A percentile compares a stretch with the other conserved stretches of the same genome.
Evolutionary conservation across 2,329 filamentous ascomycete genomes (phyloP).

Genomic region (Alternaria angustiovoidea): DNA sequence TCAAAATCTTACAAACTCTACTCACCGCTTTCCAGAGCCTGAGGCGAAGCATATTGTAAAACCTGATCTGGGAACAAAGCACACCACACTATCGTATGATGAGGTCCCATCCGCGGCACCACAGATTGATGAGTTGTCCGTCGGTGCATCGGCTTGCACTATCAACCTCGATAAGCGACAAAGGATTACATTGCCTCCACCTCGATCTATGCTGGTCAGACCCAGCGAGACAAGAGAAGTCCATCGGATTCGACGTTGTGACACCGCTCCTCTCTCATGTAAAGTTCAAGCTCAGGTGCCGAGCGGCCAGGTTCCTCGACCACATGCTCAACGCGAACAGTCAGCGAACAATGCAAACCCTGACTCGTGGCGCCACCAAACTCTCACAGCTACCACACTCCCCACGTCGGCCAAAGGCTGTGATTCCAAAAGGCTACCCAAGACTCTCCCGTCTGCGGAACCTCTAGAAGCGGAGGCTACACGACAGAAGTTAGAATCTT

Average conservation of each 20-base stretch:
- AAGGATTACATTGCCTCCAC: not conserved
- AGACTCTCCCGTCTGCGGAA: not conserved
- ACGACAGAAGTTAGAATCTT: slow-evolving; percentile 3
- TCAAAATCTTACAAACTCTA: slow-evolving; percentile 19
- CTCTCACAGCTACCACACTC: not conserved
- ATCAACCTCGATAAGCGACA: not conserved
- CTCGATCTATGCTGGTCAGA: not conserved
- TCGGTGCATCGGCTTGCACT: not conserved
- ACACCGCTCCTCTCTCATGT: not conserved
- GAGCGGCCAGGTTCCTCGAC: not conserved
- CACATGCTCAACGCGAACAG: not conserved
- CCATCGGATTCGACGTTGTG: not conserved
- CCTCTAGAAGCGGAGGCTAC: not conserved
- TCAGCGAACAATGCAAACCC: not conserved
- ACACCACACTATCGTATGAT: not conserved
- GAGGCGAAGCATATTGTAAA: not conserved
- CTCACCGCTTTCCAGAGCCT: not conserved
- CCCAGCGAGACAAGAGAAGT: not conserved
- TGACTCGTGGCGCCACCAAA: not conserved
- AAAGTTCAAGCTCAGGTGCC: not conserved
- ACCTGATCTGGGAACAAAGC: not conserved
- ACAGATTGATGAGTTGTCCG: not conserved
- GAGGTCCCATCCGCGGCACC: not conserved
- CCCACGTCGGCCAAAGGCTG: not conserved
- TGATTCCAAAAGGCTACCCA: not conserved